These are phyloP conservation scores for Arthrobotrys conoides DNA, from an alignment of 2,329 filamentous ascomycete genomes.

Conservation along the genomic window DNA sequence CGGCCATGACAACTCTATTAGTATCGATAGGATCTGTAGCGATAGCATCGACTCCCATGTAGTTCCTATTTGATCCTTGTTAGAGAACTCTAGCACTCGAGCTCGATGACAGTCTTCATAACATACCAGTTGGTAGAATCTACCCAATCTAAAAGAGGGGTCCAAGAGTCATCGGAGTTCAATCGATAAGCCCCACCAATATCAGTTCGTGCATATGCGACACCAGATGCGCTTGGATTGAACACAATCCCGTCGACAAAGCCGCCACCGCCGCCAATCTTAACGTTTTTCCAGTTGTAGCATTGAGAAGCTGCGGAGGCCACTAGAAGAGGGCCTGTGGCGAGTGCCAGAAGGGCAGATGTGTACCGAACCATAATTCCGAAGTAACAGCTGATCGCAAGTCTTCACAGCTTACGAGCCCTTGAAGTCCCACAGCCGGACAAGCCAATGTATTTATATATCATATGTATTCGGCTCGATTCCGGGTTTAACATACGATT, in stretches of 20 bases:
- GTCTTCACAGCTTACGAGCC: neutral
- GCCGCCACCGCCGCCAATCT: conserved; percentile 73
- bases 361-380: conserved; percentile 53
- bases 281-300: conserved; percentile 70
- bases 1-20: conserved; percentile 71
- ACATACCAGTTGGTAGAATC: conserved; percentile 69
- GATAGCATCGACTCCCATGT: conserved; percentile 74
- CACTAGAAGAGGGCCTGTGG: conserved; percentile 41
- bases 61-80: conserved; percentile 67
- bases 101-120: neutral
- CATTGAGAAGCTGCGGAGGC: conserved; percentile 57
- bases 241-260: conserved; percentile 74
- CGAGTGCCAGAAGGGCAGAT: conserved; percentile 46
- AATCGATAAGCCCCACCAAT: conserved; percentile 74
- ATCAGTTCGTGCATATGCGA: conserved; percentile 73
- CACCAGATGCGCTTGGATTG: conserved; percentile 69
- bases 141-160: conserved; percentile 70
- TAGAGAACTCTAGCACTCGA: neutral
- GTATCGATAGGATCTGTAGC: conserved; percentile 73
- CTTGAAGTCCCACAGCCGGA: neutral
- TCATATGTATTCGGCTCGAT: neutral
- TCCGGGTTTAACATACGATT: neutral
- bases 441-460: conserved; percentile 26
- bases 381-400: neutral
- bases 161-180: conserved; percentile 73